Conservation (phyloP, 805 yeast species). For the Wickerhamiella galacta region DNA sequence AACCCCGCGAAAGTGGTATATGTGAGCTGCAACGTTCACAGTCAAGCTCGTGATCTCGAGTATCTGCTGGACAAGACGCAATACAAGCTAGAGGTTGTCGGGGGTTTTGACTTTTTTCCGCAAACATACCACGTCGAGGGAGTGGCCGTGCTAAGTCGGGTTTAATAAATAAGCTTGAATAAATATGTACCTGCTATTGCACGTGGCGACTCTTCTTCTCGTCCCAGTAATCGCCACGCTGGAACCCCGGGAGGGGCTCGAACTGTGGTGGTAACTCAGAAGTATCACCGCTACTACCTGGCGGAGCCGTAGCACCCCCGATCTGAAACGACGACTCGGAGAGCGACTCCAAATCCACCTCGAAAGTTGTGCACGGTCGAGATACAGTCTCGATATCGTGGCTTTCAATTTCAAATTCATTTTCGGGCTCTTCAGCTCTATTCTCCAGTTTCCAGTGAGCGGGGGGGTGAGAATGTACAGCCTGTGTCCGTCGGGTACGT, state of each 20-base stretch:
- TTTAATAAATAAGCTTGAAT: neutral
- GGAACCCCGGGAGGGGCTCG: slow-evolving; percentile 7
- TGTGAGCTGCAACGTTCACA: slow-evolving; percentile 92
- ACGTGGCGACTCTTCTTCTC: slow-evolving; percentile 3
- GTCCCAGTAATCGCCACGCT: slow-evolving; percentile 6
- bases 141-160: slow-evolving; percentile 44
- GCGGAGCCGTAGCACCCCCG: no score
- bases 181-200: neutral
- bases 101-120: slow-evolving; percentile 95
- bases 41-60: slow-evolving; percentile 88
- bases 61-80: slow-evolving; percentile 48
- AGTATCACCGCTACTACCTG: no score
- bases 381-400: no score
- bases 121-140: slow-evolving; percentile 88
- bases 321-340: no score
- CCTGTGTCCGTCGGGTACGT: no score
- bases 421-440: no score
- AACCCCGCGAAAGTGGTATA: slow-evolving; percentile 80
- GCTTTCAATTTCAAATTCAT: no score
- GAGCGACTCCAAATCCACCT: no score
- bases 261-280: slow-evolving; percentile 4
- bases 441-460: no score
- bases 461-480: no score
- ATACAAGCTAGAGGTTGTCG: slow-evolving; percentile 62
- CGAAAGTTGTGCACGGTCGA: no score